phyloP scores from a whole-genome alignment of 352 stramenopile species.

The Ochromonadaceae sp. region DNA sequence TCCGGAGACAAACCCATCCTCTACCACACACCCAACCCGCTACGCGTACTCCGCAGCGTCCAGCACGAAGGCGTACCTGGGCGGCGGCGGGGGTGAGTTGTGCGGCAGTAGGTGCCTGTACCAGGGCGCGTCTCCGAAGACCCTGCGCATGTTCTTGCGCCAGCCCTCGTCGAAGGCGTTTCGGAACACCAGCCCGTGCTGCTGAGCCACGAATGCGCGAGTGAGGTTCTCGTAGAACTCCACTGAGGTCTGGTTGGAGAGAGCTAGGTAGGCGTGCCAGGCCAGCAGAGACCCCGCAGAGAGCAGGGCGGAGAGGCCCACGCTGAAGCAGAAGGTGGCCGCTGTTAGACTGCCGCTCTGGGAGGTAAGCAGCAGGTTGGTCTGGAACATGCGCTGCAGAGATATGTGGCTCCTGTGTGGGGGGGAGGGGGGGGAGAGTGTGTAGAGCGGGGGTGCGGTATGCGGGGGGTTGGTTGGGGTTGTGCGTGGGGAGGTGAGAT shows the following conservation, averaged over 20 bases:
- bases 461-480: too few relatives aligned
- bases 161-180: slow-evolving; percentile 33
- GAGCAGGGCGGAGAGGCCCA: slow-evolving; percentile 27
- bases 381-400: neutral
- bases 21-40: too few relatives aligned
- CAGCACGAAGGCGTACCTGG: too few relatives aligned
- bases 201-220: neutral
- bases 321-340: slow-evolving; percentile 26
- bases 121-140: slow-evolving; percentile 25
- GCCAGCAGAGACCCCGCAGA: slow-evolving; percentile 22
- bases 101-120: neutral
- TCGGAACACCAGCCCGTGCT: slow-evolving; percentile 14
- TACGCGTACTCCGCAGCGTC: too few relatives aligned
- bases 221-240: slow-evolving; percentile 34
- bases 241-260: slow-evolving; percentile 31
- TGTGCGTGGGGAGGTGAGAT: too few relatives aligned
- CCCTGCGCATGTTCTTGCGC: slow-evolving; percentile 27
- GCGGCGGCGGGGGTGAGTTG: too few relatives aligned
- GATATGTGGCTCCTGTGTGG: neutral
- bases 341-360: slow-evolving; percentile 20
- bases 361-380: slow-evolving; percentile 2
- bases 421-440: neutral
- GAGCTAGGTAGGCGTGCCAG: slow-evolving; percentile 32
- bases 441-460: neutral
- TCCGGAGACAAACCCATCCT: too few relatives aligned